These are phyloP conservation scores for Fusarium sororula DNA, from an alignment of 2,329 filamentous ascomycete genomes.

Conservation along the genomic window DNA sequence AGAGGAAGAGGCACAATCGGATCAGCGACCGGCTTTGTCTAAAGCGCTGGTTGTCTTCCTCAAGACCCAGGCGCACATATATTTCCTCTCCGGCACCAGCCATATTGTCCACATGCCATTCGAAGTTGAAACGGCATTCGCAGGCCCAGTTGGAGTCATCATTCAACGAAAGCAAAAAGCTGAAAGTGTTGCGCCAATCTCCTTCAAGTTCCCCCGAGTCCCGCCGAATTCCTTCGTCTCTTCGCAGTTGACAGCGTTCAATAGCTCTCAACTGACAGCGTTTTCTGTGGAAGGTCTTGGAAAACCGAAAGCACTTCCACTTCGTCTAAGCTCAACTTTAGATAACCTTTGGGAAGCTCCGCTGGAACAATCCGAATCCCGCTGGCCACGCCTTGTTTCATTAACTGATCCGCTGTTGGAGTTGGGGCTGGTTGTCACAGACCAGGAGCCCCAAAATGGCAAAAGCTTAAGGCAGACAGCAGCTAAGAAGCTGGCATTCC, in stretches of 20 bases:
- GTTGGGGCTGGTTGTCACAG: slow-evolving; percentile 80
- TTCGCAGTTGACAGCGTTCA: slow-evolving; percentile 67
- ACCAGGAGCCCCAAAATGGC: slow-evolving; percentile 53
- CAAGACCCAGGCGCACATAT: slow-evolving; percentile 91
- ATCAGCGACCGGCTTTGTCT: slow-evolving; percentile 50
- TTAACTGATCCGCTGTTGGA: slow-evolving; percentile 88
- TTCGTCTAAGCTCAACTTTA: slow-evolving; percentile 62
- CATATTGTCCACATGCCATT: slow-evolving; percentile 95
- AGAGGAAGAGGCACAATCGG: slow-evolving; percentile 10
- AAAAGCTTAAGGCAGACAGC: slow-evolving; percentile 46
- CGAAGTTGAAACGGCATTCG: slow-evolving; percentile 87
- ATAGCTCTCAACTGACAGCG: slow-evolving; percentile 59
- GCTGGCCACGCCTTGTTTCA: slow-evolving; percentile 80
- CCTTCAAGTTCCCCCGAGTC: slow-evolving; percentile 67
- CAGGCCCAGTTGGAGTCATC: slow-evolving; percentile 83
- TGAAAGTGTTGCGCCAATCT: slow-evolving; percentile 60
- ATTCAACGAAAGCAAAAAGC: slow-evolving; percentile 79
- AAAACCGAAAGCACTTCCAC: slow-evolving; percentile 62
- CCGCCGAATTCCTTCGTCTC: slow-evolving; percentile 87
- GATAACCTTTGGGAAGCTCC: slow-evolving; percentile 68
- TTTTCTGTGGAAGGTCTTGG: slow-evolving; percentile 68
- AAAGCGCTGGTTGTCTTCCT: slow-evolving; percentile 89
- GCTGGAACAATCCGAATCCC: slow-evolving; percentile 62
- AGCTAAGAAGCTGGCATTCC: slow-evolving; percentile 59
- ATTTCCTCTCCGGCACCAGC: slow-evolving; percentile 86